Evolutionary conservation across 2,329 filamentous ascomycete species (phyloP), one percentile per base, ranked within the genome.

Genomic region (Domatiomyces catenatus): DNA sequence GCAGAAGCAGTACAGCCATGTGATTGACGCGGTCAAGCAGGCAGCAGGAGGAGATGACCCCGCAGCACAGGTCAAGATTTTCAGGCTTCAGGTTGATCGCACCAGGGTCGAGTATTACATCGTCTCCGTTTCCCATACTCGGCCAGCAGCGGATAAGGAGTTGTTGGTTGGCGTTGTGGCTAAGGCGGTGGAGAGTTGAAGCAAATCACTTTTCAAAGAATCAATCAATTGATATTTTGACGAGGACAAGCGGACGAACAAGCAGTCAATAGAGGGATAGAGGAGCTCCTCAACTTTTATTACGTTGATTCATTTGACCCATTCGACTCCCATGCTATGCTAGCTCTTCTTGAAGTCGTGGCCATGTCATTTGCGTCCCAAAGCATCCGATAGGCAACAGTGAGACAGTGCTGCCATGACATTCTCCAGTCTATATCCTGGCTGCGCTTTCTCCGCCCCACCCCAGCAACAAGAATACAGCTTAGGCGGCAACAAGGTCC

Each of bases 151-250:
- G 48, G 75, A 73, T 10, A 75, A 73, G 17, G 76, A 73, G 67
- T 61, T 94, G 67, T 61, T 94, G 53, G 79, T 94, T 6, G 89
- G 89, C 12, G 74, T 83, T 50, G 90, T 86, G 73, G 85, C 83
- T 8, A 69, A 86, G 67, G 79, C 83, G 22, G 74, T 94, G 55
- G 88, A 94, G 73, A 80, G 75, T 60, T 84, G 62, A 62, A 39
- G 15, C 28, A 32, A 32, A 8, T 32, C 5, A 32, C 28, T 5
- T 32, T n/a, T 3, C 6, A 6, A 24, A 24, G 22, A 32, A 8
- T 32, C 7, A 39, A 10, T 15, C 15, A 39, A 2, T 39, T 12
- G 15, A 15, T 15, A 39, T 39, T n/a, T n/a, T n/a, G n/a, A n/a
- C n/a, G n/a, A n/a, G n/a, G n/a, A n/a, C 8, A 39, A 39, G 8